A percentile compares a stretch with the other conserved stretches of the same genome.
Conservation (phyloP, 2,329 filamentous ascomycete genomes). For the Westerdykella aurantiaca region DNA sequence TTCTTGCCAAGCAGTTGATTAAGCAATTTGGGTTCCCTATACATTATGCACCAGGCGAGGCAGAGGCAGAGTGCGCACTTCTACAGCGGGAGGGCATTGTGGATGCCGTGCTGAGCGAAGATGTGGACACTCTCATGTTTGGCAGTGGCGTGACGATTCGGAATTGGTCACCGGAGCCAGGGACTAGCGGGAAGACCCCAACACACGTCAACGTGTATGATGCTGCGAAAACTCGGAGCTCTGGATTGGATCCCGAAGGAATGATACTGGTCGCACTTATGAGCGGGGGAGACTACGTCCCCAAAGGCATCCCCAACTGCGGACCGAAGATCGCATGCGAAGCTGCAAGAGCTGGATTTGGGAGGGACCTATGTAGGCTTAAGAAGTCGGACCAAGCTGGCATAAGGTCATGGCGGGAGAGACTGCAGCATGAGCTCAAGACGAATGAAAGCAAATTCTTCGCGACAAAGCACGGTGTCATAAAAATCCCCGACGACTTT, state of each 20-base stretch:
- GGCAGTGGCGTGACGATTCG: constrained; percentile 73
- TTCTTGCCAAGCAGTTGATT: constrained; percentile 77
- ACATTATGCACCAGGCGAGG: constrained; percentile 88
- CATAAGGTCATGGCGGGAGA: constrained; percentile 64
- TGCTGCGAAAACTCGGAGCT: constrained; percentile 51
- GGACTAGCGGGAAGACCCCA: constrained; percentile 58
- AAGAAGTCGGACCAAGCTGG: constrained; percentile 54
- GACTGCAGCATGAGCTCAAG: constrained; percentile 66
- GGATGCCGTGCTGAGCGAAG: constrained; percentile 90
- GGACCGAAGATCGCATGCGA: constrained; percentile 85
- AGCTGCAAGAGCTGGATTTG: constrained; percentile 83
- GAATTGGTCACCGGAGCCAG: constrained; percentile 73
- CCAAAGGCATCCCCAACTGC: constrained; percentile 80
- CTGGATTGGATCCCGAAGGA: constrained; percentile 71
- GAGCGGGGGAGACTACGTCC: constrained; percentile 91
- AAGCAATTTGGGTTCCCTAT: constrained; percentile 76
- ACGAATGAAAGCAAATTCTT: constrained; percentile 84
- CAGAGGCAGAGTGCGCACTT: constrained; percentile 90
- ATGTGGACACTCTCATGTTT: constrained; percentile 98
- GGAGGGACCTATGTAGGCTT: constrained; percentile 64
- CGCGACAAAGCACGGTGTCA: constrained; percentile 63
- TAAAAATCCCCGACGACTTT: constrained; percentile 74
- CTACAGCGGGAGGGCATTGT: constrained; percentile 65
- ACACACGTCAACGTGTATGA: constrained; percentile 86
- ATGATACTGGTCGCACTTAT: constrained; percentile 94